Percentiles rank a stretch among this genome's conserved stretches.
These are phyloP conservation scores for Forsythia suspensa DNA, from an alignment of 257 asterid genomes.

Conservation along the genomic window DNA sequence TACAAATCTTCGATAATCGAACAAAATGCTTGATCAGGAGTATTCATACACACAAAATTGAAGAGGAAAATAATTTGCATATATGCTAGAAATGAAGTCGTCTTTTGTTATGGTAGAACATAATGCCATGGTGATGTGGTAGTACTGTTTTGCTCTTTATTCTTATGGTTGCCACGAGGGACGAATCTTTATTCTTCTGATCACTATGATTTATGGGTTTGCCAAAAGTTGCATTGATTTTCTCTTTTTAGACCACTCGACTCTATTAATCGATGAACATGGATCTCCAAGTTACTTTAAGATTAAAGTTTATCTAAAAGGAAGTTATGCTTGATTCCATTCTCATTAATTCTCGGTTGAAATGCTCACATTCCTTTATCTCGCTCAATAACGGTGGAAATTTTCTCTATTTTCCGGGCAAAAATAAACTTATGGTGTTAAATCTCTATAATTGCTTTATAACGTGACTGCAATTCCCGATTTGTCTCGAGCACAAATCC, in stretches of 20 bases:
- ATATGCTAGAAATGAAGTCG: not conserved
- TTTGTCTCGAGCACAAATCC: conserved; percentile 21
- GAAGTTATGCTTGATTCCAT: not conserved
- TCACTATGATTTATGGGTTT: not conserved
- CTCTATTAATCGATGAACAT: not conserved
- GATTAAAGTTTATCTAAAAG: not conserved
- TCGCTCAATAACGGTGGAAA: not conserved
- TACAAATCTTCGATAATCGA: not conserved
- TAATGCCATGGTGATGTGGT: not conserved
- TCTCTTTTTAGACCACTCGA: not conserved
- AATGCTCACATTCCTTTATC: not conserved
- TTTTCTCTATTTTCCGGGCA: too few relatives aligned
- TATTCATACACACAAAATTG: not conserved
- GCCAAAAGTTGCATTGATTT: not conserved
- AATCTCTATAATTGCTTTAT: conserved; percentile 22
- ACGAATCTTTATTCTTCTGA: not conserved
- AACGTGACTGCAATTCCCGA: conserved; percentile 28
- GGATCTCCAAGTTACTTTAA: not conserved
- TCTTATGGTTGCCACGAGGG: not conserved
- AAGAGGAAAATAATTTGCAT: too few relatives aligned
- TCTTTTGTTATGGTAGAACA: not conserved
- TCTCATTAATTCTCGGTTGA: not conserved
- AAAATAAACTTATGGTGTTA: too few relatives aligned
- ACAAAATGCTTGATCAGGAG: too few relatives aligned
- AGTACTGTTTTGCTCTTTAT: not conserved